Evolutionary conservation across 2,329 filamentous ascomycete genomes (phyloP).

Genomic region (Verticillium zaregamsianum): DNA sequence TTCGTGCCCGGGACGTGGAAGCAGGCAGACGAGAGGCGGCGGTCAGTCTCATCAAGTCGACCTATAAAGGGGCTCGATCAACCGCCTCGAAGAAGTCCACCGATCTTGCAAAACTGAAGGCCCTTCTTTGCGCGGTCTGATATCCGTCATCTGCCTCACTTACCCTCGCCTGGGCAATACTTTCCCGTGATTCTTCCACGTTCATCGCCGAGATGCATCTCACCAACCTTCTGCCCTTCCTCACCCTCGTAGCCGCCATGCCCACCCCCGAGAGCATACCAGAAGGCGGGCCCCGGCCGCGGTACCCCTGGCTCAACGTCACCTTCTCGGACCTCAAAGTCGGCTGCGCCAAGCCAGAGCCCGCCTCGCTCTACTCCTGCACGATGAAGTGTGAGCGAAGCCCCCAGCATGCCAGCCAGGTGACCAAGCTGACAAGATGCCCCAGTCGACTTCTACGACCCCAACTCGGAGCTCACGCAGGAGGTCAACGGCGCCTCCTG

Average conservation of each 20-base stretch:
- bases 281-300: background rate
- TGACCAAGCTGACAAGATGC: background rate
- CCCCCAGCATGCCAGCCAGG: no score
- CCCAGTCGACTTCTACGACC: constrained; percentile 13
- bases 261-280: background rate
- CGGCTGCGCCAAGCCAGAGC: constrained; percentile 1
- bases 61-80: background rate
- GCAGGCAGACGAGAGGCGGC: background rate
- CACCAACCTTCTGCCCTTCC: background rate
- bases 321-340: constrained; percentile 9
- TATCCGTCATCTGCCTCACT: background rate
- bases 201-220: constrained; percentile 1
- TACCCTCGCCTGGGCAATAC: background rate
- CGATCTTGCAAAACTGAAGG: no score
- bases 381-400: constrained; percentile 7
- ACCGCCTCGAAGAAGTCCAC: no score
- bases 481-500: constrained; percentile 14
- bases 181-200: background rate
- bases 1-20: background rate
- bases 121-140: no score
- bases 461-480: constrained; percentile 11
- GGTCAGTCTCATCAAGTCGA: no score
- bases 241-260: constrained; percentile 3
- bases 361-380: constrained; percentile 5
- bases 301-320: constrained; percentile 11